Evolutionary conservation across 768 basidiomycete genomes (phyloP).

Genomic region (Cantharellus cinnabarinus): DNA sequence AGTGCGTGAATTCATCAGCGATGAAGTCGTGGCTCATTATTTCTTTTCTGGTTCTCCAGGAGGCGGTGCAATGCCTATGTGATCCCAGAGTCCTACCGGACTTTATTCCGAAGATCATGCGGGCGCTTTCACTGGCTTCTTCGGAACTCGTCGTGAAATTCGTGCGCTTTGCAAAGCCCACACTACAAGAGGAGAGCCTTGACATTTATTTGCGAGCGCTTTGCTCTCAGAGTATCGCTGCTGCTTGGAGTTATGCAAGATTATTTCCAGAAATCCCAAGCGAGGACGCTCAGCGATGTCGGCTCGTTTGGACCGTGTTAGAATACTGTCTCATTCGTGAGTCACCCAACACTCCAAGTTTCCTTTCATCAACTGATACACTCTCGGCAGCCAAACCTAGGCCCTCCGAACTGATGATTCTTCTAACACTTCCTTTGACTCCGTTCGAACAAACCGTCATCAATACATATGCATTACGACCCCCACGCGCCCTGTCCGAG

Average conservation of each 20-base stretch:
- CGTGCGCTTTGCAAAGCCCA: slow-evolving; percentile 54
- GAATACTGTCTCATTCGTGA: slow-evolving; percentile 4
- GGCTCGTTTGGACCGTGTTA: slow-evolving; percentile 3
- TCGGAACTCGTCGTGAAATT: slow-evolving; percentile 46
- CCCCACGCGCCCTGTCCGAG: slow-evolving; percentile 27
- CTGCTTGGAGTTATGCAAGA: slow-evolving; percentile 60
- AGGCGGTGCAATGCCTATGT: slow-evolving; percentile 49
- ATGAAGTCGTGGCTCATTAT: too few species aligned
- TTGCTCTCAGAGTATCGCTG: slow-evolving; percentile 32
- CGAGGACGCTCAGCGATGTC: neutral
- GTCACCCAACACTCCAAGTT: neutral
- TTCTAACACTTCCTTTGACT: slow-evolving; percentile 47
- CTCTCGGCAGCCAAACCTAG: slow-evolving; percentile 34
- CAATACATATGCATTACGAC: slow-evolving; percentile 35
- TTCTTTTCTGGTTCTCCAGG: slow-evolving; percentile 25
- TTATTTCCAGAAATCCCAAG: slow-evolving; percentile 39
- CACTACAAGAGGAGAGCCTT: slow-evolving; percentile 48
- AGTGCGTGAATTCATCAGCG: too few species aligned
- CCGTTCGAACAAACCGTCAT: slow-evolving; percentile 40
- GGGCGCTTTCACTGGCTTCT: slow-evolving; percentile 32
- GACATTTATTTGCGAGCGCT: slow-evolving; percentile 50
- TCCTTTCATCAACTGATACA: neutral
- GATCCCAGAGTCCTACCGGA: slow-evolving; percentile 58
- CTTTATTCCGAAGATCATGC: slow-evolving; percentile 57
- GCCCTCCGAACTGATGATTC: slow-evolving; percentile 32